phyloP scores from a whole-genome alignment of 164 flowering plant genomes.

The Houttuynia cordata region DNA sequence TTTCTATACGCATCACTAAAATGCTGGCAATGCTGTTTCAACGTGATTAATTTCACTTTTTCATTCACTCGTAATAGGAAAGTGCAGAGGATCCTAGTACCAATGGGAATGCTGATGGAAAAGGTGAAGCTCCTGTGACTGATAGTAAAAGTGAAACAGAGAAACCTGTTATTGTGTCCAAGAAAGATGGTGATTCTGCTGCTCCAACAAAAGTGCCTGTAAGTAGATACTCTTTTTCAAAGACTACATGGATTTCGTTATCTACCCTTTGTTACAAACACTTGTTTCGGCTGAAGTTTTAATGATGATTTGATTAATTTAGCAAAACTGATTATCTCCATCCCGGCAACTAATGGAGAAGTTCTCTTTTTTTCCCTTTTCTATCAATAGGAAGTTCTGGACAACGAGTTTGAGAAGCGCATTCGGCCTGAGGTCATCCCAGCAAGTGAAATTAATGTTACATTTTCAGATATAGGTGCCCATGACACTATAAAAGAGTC shows the following conservation, averaged over 20 bases:
- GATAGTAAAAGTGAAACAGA: slow-evolving; percentile 43
- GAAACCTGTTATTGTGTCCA: slow-evolving; percentile 26
- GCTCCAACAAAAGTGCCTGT: slow-evolving; percentile 43
- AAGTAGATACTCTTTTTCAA: slow-evolving; percentile 5
- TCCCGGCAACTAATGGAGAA: too few relatives aligned
- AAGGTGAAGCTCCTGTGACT: slow-evolving; percentile 24
- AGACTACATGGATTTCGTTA: not conserved
- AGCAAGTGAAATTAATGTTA: slow-evolving; percentile 67
- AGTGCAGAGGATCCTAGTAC: slow-evolving; percentile 15
- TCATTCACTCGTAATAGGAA: slow-evolving; percentile 17
- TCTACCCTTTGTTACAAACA: not conserved
- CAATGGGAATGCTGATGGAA: slow-evolving; percentile 34
- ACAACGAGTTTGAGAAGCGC: slow-evolving; percentile 95
- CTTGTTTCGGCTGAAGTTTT: too few relatives aligned
- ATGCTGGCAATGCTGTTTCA: not conserved
- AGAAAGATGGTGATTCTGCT: slow-evolving; percentile 37
- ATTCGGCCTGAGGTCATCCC: slow-evolving; percentile 93
- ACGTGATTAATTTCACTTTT: not conserved
- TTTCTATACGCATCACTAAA: not conserved
- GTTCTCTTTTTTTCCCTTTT: not conserved
- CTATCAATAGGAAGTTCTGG: slow-evolving; percentile 59
- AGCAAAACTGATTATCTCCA: too few relatives aligned
- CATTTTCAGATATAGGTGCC: slow-evolving; percentile 89
- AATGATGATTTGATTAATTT: too few relatives aligned
- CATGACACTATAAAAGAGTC: slow-evolving; percentile 78